Evolutionary conservation across 2,329 filamentous ascomycete species (phyloP).

Genomic region (Hypocreales sp.): DNA sequence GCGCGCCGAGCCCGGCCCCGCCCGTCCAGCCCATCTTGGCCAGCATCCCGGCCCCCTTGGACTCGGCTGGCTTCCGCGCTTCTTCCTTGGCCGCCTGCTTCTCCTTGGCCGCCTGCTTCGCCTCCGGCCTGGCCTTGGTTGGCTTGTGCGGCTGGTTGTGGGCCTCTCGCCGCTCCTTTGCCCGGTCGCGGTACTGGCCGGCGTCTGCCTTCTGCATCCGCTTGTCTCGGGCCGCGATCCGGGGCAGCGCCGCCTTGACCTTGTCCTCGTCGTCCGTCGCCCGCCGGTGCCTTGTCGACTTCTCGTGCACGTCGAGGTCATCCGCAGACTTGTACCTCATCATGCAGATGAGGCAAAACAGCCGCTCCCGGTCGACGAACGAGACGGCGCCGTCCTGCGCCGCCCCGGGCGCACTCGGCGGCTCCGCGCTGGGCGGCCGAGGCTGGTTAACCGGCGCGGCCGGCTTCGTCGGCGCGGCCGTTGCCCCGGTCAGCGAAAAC

Average conservation of each 20-base stretch:
- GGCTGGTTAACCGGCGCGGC: constrained; percentile 3
- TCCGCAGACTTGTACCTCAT: constrained; percentile 28
- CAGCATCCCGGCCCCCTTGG: constrained; percentile 51
- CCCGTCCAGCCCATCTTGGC: constrained; percentile 60
- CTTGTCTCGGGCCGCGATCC: constrained; percentile 23
- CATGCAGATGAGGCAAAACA: constrained; percentile 30
- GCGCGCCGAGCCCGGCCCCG: constrained; percentile 48
- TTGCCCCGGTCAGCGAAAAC: constrained; percentile 15
- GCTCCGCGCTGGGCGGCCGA: constrained; percentile 2
- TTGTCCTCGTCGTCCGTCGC: constrained; percentile 22
- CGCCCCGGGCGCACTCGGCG: too few relatives aligned
- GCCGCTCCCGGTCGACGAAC: constrained; percentile 40
- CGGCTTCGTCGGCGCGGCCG: too few relatives aligned
- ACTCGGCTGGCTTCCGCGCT: constrained; percentile 13
- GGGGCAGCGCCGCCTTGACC: constrained; percentile 31
- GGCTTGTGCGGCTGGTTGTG: constrained; percentile 46
- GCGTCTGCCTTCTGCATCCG: constrained; percentile 15
- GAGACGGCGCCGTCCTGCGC: constrained; percentile 20
- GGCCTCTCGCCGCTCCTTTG: constrained; percentile 47
- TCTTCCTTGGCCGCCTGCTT: constrained; percentile 8
- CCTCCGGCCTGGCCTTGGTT: constrained; percentile 19
- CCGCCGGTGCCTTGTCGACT: constrained; percentile 24
- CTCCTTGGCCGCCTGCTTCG: constrained; percentile 5
- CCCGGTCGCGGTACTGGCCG: constrained; percentile 46
- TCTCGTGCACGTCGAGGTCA: constrained; percentile 26